Evolutionary conservation across 805 yeast species (phyloP), one percentile per base, ranked within the genome.

Genomic region (Scheffersomyces amazonensis): DNA sequence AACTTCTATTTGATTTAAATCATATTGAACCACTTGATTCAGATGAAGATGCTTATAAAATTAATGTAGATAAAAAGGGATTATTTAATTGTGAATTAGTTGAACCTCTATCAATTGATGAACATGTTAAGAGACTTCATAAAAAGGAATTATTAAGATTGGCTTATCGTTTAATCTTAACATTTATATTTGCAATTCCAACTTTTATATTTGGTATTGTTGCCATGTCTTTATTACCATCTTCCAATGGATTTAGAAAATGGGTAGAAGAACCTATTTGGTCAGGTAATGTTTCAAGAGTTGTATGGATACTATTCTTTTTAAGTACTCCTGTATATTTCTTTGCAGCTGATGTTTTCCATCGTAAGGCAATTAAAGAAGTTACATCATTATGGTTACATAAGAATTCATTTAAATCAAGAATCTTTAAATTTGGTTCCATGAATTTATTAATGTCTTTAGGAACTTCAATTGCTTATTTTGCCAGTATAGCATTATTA

Each of bases 321-420:
- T 58, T 83, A 38, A 72, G 89, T 32, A 81, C 91, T 0, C 88
- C 89, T 0, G 82, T 83, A 1, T 85, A 82, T 51, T 81, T 85
- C 52, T 80, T 78, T 55, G 83, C 86, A 0, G 90, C 86, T 17
- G 86, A 80, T 50, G 69, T 81, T 2, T 85, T 84, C 61, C 93
- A 85, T 49, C 48, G 63, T 11, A 85, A 83, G 50, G 86, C 91
- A 0, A 11, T 78, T 20, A 72, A 71, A 35, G 91, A 84, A 50
- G 46, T 84, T 2, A 52, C 66, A 38, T 64, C 78, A 2, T 54
- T 84, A 21, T 83, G 87, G 86, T 53, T 63, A 12, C 65, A 69
- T 31, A 74, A 73, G 25, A 80, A 76, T 32, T 62, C 80, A 1
- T 77, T 80, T 72, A 62, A 53, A 16, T 70, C 76, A 45, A 62